Evolutionary conservation across 305 asterid species (phyloP), one percentile per base, ranked within the genome.

Genomic region (Plantago lanceolata): DNA sequence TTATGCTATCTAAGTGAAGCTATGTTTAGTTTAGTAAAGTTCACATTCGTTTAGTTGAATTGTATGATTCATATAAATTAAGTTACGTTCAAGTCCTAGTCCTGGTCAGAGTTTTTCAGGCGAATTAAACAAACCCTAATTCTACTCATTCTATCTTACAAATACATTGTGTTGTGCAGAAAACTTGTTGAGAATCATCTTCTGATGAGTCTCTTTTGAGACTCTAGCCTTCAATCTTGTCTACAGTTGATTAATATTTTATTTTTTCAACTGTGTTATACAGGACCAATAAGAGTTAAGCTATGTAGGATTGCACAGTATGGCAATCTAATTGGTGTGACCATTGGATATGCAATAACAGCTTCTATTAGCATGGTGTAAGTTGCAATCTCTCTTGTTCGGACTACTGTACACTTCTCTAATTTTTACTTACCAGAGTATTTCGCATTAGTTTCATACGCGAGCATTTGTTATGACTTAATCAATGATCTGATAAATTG

Each of bases 311-410:
- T 74, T 12, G 77, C 78, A 57, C 86, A 78, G 21, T 76, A 74
- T 31, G 57, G 69, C 57, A 66, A 29, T 57, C 73, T 75, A 1
- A 26, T 78, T 59, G 81, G 78, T 12, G 61, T 65, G 9, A 63
- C 82, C 1, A 51, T 72, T 26, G 84, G 84, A 48, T 76, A 81
- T 72, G 66, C 84, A 0, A 76, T 81, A 60, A 78, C 86, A 2
- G 63, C 84, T 11, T 68, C 86, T 8, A 76, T 76, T 52, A 81
- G 86, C 75, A 59, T 81, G 79, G 80, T 74, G 86, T 73, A 72
- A 73, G 84, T 47, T 33, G n/a, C 18, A 43, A 52, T 15, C 14
- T 43, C 20, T 43, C 5, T 17, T 43, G 12, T 33, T 45, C 2
- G 15, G 11, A 40, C 15, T 40, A 40, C 15, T 40, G 11, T 40